Evolutionary conservation across 177 flowering plant genomes (phyloP).

Genomic region (Vitis hybrid): DNA sequence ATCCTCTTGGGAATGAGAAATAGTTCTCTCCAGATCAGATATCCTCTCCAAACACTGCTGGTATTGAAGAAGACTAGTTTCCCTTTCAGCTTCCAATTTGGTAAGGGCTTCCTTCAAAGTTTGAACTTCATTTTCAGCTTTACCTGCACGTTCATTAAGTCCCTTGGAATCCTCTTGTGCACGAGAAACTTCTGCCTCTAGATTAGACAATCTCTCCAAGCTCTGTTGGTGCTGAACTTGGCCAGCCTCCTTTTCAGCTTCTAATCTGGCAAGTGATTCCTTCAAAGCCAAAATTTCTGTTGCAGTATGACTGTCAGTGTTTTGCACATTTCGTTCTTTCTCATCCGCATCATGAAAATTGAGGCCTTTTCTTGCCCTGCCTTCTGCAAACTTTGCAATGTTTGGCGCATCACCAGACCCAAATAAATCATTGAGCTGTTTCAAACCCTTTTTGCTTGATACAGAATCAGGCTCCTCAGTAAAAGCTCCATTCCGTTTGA

Average conservation of each 20-base stretch:
- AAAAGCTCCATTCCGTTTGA: conserved; percentile 50
- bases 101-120: conserved; percentile 42
- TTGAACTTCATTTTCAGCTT: conserved; percentile 61
- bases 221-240: conserved; percentile 54
- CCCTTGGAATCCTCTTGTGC: conserved; percentile 51
- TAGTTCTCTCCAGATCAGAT: conserved; percentile 39
- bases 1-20: conserved; percentile 34
- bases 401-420: conserved; percentile 34
- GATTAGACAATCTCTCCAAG: conserved; percentile 48
- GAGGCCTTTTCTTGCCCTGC: conserved; percentile 61
- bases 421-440: conserved; percentile 50
- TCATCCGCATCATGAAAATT: conserved; percentile 48
- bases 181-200: conserved; percentile 47
- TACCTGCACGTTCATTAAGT: conserved; percentile 52
- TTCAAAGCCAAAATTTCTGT: conserved; percentile 53
- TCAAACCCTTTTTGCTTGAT: conserved; percentile 49
- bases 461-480: conserved; percentile 45
- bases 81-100: conserved; percentile 53
- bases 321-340: conserved; percentile 19
- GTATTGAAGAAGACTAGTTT: conserved; percentile 44
- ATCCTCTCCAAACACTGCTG: conserved; percentile 48
- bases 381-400: conserved; percentile 37
- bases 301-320: conserved; percentile 34
- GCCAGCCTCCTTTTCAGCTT: conserved; percentile 78
- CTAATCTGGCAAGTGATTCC: conserved; percentile 62